phyloP scores from a whole-genome alignment of 352 stramenopile genomes.

The Pythium volutum region DNA sequence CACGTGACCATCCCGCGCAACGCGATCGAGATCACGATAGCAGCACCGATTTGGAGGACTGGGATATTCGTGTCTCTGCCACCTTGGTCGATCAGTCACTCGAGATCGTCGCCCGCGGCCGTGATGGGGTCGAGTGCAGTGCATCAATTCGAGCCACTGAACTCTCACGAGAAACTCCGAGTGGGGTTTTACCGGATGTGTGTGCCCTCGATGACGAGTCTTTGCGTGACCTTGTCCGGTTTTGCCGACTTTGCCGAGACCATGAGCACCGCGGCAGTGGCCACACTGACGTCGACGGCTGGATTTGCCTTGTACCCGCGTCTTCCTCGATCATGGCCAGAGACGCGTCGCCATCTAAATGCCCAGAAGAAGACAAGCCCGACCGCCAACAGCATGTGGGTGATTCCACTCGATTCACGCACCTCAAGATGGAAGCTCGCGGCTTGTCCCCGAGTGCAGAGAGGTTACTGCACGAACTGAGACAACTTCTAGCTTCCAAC shows the following conservation, averaged over 20 bases:
- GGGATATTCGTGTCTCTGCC: neutral
- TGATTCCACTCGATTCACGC: neutral
- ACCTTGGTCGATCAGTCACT: neutral
- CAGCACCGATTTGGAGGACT: neutral
- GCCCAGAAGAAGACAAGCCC: neutral
- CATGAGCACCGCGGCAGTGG: neutral
- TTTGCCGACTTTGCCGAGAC: constrained; percentile 3
- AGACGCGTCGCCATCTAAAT: neutral
- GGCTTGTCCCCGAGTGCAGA: neutral
- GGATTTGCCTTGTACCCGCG: neutral
- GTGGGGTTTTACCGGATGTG: neutral
- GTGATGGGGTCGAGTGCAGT: neutral
- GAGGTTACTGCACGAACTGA: neutral
- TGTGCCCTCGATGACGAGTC: constrained; percentile 3
- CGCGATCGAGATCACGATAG: neutral
- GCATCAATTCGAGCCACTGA: neutral
- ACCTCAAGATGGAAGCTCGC: neutral
- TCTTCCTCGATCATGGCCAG: neutral
- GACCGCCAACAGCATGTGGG: neutral
- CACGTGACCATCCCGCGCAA: no score
- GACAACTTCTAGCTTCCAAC: neutral
- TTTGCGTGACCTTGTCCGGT: neutral
- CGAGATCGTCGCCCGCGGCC: neutral
- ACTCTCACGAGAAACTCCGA: neutral
- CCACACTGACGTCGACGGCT: neutral